phyloP scores from a whole-genome alignment of 805 yeast species.

The Candida ulmi region DNA sequence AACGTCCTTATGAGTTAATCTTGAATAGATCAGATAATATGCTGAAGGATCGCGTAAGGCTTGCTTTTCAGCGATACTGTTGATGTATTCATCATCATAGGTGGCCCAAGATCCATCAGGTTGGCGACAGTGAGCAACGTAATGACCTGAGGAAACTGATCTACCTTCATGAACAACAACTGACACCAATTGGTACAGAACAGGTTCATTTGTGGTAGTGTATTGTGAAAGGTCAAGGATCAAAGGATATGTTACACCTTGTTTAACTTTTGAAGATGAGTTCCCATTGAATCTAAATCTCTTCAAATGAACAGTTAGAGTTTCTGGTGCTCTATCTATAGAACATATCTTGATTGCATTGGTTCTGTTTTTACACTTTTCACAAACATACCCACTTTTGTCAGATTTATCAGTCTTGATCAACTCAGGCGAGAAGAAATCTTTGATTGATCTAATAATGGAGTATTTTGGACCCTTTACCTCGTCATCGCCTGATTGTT shows the following conservation, averaged over 20 bases:
- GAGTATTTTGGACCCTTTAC: slow-evolving; percentile 42
- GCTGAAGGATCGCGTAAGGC: slow-evolving; percentile 85
- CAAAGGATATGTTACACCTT: slow-evolving; percentile 76
- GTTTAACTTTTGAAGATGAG: slow-evolving; percentile 79
- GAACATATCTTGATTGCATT: slow-evolving; percentile 72
- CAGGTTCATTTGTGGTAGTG: slow-evolving; percentile 40
- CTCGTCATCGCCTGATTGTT: background rate
- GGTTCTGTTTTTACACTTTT: slow-evolving; percentile 71
- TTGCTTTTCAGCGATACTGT: slow-evolving; percentile 61
- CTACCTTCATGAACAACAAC: slow-evolving; percentile 95
- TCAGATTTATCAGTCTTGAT: slow-evolving; percentile 64
- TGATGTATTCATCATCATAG: slow-evolving; percentile 89
- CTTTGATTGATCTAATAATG: slow-evolving; percentile 68
- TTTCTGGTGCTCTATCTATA: slow-evolving; percentile 82
- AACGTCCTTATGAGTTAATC: slow-evolving; percentile 54
- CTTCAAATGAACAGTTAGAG: slow-evolving; percentile 80
- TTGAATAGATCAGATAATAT: slow-evolving; percentile 80
- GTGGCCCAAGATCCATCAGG: slow-evolving; percentile 92
- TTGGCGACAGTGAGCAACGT: slow-evolving; percentile 84
- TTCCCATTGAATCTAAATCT: slow-evolving; percentile 85
- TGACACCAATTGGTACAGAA: slow-evolving; percentile 64
- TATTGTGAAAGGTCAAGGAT: slow-evolving; percentile 67
- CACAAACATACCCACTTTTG: slow-evolving; percentile 81
- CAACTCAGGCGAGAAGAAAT: slow-evolving; percentile 78
- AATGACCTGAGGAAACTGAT: slow-evolving; percentile 89